A percentile compares a stretch with the other conserved stretches of the same genome.
Conservation (phyloP, 345 rosid genomes). For the Gossypium herbaceum region DNA sequence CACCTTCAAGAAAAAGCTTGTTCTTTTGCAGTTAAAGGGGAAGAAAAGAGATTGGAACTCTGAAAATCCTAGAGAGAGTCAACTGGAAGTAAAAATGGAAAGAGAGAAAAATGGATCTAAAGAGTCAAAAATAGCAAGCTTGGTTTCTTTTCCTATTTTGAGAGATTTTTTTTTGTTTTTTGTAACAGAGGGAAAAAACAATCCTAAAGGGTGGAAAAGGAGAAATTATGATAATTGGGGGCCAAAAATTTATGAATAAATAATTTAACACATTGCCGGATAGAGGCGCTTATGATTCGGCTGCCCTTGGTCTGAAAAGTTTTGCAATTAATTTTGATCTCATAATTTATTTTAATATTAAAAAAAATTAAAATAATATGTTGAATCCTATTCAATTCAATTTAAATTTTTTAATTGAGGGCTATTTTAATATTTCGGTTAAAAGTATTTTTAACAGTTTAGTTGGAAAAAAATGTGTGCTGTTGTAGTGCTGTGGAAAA, state of each 20-base stretch:
- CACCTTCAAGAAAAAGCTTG: slow-evolving; percentile 7
- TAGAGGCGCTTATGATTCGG: not conserved
- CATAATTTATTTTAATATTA: no score
- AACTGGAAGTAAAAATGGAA: slow-evolving; percentile 10
- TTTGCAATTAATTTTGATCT: no score
- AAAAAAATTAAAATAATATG: no score
- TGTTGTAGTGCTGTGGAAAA: no score
- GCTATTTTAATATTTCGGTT: no score
- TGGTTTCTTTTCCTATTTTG: not conserved
- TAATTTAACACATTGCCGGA: not conserved
- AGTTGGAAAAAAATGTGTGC: no score
- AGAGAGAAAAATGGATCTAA: slow-evolving; percentile 38
- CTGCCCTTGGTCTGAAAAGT: no score
- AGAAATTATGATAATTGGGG: not conserved
- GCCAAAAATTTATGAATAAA: not conserved
- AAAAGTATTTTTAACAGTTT: no score
- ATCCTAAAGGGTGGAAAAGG: slow-evolving; percentile 3
- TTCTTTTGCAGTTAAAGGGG: not conserved
- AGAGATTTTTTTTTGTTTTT: not conserved
- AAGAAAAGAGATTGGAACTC: slow-evolving; percentile 12
- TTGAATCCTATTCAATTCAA: no score
- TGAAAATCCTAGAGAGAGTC: not conserved
- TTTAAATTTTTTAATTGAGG: no score
- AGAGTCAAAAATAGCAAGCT: not conserved
- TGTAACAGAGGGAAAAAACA: not conserved